Evolutionary conservation across 2,329 filamentous ascomycete species (phyloP).

Genomic region (Zalaria obscura): DNA sequence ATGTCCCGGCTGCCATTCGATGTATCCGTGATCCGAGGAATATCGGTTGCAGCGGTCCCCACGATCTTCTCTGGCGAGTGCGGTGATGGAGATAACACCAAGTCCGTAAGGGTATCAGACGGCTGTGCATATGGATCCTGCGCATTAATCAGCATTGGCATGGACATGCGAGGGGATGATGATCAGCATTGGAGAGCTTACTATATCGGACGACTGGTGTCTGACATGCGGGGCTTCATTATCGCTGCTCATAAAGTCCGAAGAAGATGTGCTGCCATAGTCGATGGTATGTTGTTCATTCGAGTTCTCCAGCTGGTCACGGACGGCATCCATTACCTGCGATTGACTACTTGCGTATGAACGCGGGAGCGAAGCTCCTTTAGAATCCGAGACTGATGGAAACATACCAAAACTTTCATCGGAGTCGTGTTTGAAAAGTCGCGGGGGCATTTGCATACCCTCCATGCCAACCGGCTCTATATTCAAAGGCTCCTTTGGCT

Average conservation of each 20-base stretch:
- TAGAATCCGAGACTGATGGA: conserved; percentile 46
- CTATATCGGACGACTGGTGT: no score
- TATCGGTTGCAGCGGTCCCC: background rate
- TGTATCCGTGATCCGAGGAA: background rate
- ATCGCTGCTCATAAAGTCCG: background rate
- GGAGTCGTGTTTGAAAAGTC: conserved; percentile 40
- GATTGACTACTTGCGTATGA: conserved; percentile 27
- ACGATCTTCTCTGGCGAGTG: background rate
- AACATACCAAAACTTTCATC: conserved; percentile 51
- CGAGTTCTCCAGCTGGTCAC: conserved; percentile 3
- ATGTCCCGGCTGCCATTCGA: conserved; percentile 10
- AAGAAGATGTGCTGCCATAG: background rate
- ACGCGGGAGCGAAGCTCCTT: conserved; percentile 36
- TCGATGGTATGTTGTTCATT: background rate
- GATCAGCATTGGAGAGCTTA: background rate
- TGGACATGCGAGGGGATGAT: background rate
- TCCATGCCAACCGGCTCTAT: conserved; percentile 11
- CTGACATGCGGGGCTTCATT: background rate
- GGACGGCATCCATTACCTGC: conserved; percentile 7
- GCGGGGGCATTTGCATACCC: conserved; percentile 16
- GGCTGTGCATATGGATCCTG: no score
- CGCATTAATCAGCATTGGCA: background rate
- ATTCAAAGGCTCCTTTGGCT: conserved; percentile 12
- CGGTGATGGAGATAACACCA: no score
- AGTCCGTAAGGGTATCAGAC: no score